A percentile compares a stretch with the other conserved stretches of the same genome.
phyloP scores from a whole-genome alignment of 805 yeast genomes.

The Kregervanrija pseudodelftensis region DNA sequence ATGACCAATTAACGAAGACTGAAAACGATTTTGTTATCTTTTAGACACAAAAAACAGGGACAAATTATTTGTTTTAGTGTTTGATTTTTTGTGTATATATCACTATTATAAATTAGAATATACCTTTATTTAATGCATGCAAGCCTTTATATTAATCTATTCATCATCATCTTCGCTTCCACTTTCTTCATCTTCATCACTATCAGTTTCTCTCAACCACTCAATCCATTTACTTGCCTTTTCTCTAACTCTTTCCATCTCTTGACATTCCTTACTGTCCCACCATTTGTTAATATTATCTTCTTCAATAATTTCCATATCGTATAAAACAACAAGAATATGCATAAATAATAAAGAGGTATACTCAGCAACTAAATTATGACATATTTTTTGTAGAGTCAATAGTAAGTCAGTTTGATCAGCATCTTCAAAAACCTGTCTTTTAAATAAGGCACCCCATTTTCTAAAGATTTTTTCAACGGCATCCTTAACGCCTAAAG shows the following conservation, averaged over 20 bases:
- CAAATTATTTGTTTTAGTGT: neutral
- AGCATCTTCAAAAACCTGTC: conserved; percentile 76
- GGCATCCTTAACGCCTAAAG: conserved; percentile 72
- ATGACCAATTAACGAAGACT: neutral
- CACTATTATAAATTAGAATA: no score
- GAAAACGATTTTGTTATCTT: conserved; percentile 5
- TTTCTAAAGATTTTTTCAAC: conserved; percentile 63
- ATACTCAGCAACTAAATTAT: conserved; percentile 37
- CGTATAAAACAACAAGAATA: conserved; percentile 60
- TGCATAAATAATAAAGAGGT: conserved; percentile 43
- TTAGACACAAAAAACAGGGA: neutral
- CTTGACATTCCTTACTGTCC: conserved; percentile 40
- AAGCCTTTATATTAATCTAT: no score
- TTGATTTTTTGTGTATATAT: neutral
- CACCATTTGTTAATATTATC: conserved; percentile 81
- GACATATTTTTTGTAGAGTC: conserved; percentile 41
- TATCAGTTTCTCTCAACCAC: conserved; percentile 75
- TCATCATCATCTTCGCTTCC: conserved; percentile 9
- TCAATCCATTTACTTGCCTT: conserved; percentile 70
- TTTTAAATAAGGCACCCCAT: conserved; percentile 76
- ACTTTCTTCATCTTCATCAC: conserved; percentile 16
- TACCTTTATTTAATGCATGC: neutral
- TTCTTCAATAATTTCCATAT: conserved; percentile 76
- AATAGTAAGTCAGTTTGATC: conserved; percentile 71
- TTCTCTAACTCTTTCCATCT: conserved; percentile 38